Base-by-base conservation (phyloP, 306 rosid species). In the Hippophae tibetana region DNA sequence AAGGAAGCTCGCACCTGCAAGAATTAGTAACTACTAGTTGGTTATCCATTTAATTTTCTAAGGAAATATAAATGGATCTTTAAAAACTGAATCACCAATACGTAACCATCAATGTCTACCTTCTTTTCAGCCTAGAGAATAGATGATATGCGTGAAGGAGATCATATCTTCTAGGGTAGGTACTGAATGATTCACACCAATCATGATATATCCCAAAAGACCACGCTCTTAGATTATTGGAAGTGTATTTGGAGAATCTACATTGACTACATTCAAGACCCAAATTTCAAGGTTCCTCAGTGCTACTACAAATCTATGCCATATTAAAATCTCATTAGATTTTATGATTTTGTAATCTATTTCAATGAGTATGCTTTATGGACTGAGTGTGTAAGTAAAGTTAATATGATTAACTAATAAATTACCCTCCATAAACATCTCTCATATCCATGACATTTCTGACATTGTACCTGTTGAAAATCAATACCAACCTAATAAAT, bases 401-500 rank as follows among this genome's bases (percentile, higher is more conserved):
- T 5, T 46, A 9, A 46, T 10, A 10, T 46, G 13, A 42, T 52
- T 18, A 44, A 53, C 49, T 7, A 31, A 42, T 43, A 59, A 45
- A 60, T 8, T 78, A 86, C 97, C 97, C 97, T 40, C 97, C 97
- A 65, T 90, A 90, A 62, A 82, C 94, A 43, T 95, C 84, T 67
- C 94, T 80, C 97, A 82, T 87, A 69, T 90, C 95, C 97, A 90
- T 90, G 63, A 81, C 84, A 77, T 87, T 90, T 74, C 96, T 84
- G 66, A 90, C 85, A 5, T 78, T 69, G 54, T 85, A 72, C 94
- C 93, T 18, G 0, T 18, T 18, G 18, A 18, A 18, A 18, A 18
- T 18, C 18, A 18, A 18, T 0, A 18, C 18, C 18, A 18, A 18
- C 18, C 18, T 18, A 18, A 18, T 18, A 18, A 18, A 18, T 18